Evolutionary conservation across 169 alveolate species (phyloP), one percentile per base, ranked within the genome.

Genomic region (Plasmodium ovale): DNA sequence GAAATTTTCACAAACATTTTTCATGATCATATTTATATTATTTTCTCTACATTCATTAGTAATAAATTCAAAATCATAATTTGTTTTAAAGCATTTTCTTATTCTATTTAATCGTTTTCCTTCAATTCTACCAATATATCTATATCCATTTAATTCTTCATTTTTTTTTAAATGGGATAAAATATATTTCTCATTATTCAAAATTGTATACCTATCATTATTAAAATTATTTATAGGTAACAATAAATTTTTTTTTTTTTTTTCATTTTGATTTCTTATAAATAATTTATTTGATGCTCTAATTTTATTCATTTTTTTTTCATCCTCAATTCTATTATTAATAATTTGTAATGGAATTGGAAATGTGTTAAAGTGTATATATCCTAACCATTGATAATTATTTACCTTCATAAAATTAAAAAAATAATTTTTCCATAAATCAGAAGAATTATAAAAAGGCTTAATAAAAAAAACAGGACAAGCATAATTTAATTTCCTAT

Each of bases 391-490:
- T 16, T 64, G 64, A 64, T 53, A 82, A 51, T 82, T 69, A 53
- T 82, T 82, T 65, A 82, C 70, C 53, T 65, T 82, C 90, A 82
- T 82, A 53, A 82, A 82, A 64, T 82, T 82, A 42, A 49, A 82
- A 82, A 82, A 82, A 31, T 33, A 33, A 65, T 82, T 82, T 35
- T 82, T 54, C 90, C 82, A 65, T 35, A 82, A 65, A 56, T 82
- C 90, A 3, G 90, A 37, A 25, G 90, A 64, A 31, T 82, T 82
- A 23, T 82, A 82, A 67, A 82, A 82, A 1, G 90, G 90, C 37
- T 82, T 65, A 37, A 65, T 82, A 59, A 82, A 82, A 82, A 82
- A 82, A 49, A 82, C 90, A 1, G 90, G 90, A 51, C 84, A 82
- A 21, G 90, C 84, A 56, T 64, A 64, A 65, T 33, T 82, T 51